Percentiles rank a stretch among this genome's conserved stretches.
Conservation (phyloP, 2,329 filamentous ascomycete species). For the Emmonsiellopsis sp. region DNA sequence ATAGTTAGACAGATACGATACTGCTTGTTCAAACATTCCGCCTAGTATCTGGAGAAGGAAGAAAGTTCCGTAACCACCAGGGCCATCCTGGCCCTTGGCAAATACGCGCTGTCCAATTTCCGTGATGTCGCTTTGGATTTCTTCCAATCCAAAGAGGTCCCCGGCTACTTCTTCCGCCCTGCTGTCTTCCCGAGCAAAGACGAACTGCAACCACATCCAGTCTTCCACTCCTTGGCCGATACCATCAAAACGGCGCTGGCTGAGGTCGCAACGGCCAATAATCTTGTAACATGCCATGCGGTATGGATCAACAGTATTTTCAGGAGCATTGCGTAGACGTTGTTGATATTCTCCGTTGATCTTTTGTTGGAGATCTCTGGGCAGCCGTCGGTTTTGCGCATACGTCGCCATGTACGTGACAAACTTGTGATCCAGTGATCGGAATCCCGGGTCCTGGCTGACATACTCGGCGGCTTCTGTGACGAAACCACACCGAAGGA, state of each 20-base stretch:
- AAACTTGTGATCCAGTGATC: conserved; percentile 84
- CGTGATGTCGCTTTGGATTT: conserved; percentile 68
- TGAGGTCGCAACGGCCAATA: conserved; percentile 65
- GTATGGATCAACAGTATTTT: conserved; percentile 85
- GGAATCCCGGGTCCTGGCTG: conserved; percentile 68
- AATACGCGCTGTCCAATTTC: conserved; percentile 92
- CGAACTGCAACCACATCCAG: conserved; percentile 59
- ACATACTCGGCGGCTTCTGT: conserved; percentile 82
- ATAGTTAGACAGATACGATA: conserved; percentile 84
- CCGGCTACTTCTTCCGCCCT: conserved; percentile 53
- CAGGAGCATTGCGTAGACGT: conserved; percentile 70
- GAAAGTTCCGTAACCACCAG: conserved; percentile 74
- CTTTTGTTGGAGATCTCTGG: conserved; percentile 69
- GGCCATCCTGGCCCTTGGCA: conserved; percentile 67
- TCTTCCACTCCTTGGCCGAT: conserved; percentile 54
- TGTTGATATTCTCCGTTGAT: conserved; percentile 87
- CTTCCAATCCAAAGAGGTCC: conserved; percentile 53
- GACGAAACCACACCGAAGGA: conserved; percentile 75
- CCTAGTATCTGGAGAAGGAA: conserved; percentile 87
- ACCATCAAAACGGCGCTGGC: conserved; percentile 46
- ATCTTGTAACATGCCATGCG: conserved; percentile 97
- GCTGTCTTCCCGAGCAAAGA: conserved; percentile 51
- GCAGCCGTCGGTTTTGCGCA: conserved; percentile 67
- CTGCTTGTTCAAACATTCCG: conserved; percentile 88
- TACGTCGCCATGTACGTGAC: conserved; percentile 79